Evolutionary conservation across 1,284 basidiomycete species (phyloP).

Genomic region (Pascua sp.): DNA sequence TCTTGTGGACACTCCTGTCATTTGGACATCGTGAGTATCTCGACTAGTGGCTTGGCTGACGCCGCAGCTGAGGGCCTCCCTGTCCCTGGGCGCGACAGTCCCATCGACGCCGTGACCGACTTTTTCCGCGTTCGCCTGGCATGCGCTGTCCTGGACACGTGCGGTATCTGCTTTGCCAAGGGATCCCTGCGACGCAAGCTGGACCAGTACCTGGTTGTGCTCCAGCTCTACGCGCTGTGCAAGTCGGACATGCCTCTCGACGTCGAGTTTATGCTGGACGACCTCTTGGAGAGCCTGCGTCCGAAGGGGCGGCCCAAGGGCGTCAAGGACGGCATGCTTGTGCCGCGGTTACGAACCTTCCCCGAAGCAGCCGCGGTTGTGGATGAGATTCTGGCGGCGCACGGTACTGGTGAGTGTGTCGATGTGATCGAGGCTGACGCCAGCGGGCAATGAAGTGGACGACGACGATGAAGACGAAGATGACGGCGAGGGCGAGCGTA

Average conservation of each 20-base stretch:
- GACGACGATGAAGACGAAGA: slow-evolving; percentile 19
- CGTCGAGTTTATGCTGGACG: slow-evolving; percentile 91
- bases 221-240: slow-evolving; percentile 87
- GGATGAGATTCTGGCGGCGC: slow-evolving; percentile 76
- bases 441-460: not conserved
- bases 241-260: slow-evolving; percentile 91
- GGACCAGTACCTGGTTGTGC: slow-evolving; percentile 86
- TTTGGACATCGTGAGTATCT: slow-evolving; percentile 83
- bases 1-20: slow-evolving; percentile 89
- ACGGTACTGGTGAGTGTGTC: slow-evolving; percentile 54
- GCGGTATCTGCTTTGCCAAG: slow-evolving; percentile 95
- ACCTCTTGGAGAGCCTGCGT: slow-evolving; percentile 83
- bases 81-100: slow-evolving; percentile 68
- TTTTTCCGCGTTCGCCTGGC: slow-evolving; percentile 91
- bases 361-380: slow-evolving; percentile 81
- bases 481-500: slow-evolving; percentile 18
- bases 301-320: slow-evolving; percentile 58
- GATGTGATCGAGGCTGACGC: not conserved
- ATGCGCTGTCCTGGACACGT: slow-evolving; percentile 89
- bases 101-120: slow-evolving; percentile 88
- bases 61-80: slow-evolving; percentile 73
- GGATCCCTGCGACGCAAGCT: slow-evolving; percentile 86
- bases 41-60: not conserved
- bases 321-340: slow-evolving; percentile 14
- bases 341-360: slow-evolving; percentile 62